Base-by-base conservation (phyloP, 306 rosid species). In the Biancaea sappan region DNA sequence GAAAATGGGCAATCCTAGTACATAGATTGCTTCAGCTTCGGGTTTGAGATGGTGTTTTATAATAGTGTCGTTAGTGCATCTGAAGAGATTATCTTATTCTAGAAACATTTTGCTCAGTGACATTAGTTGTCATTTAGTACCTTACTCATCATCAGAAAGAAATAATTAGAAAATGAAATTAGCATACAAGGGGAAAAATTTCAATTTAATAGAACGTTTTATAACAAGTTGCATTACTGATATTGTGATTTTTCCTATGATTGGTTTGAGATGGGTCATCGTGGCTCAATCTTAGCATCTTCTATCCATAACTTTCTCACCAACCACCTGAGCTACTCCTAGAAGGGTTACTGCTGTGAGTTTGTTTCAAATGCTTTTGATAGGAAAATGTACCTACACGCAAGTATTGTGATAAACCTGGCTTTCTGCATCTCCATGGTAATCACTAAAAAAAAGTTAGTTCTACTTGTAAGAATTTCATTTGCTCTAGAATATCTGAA, bases 321-420 rank as follows among this genome's bases (percentile, higher is more conserved):
- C 59, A 47, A 47, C 40, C 67, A 57, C 18, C 73, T 64, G 59
- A 47, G 74, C 50, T 68, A 25, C 68, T 40, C 22, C 31, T 46
- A 28, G 69, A 15, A 29, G 35, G 25, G 59, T 79, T 19, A 59
- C 3, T 70, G 53, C 58, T 46, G 21, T 11, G 13, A 71, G 7
- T 71, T 60, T 52, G 19, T 65, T 68, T 66, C 16, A 57, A 66
- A 72, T 66, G 57, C 51, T 75, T 71, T 9, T 60, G 9, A 22
- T 56, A 47, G 32, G 66, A 47, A 26, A 66, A 3, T 51, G 40
- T 61, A 29, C 24, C n/a, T 21, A 69, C 26, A 72, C 13, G 21
- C 25, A 12, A 56, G 64, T 32, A 58, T 31, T 66, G 60, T 44
- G 21, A 50, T 50, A 32, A 61, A 60, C 25, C 56, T 72, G 62